Evolutionary conservation across 495 filamentous ascomycete species (phyloP).

Genomic region (Penicillium lagena): DNA sequence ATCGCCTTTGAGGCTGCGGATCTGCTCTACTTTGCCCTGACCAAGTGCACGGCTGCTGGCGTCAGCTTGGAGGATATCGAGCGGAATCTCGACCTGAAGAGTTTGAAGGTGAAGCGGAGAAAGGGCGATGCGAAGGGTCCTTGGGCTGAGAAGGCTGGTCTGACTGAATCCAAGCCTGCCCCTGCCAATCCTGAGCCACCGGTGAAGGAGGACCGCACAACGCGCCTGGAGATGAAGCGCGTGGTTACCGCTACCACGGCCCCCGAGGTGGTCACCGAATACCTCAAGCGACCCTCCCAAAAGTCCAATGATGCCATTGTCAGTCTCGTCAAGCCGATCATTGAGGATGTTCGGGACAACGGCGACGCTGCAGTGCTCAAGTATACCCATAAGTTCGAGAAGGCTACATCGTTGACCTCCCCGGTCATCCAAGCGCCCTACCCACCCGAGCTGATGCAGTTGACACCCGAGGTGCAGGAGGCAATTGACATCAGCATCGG

Average conservation of each 20-base stretch:
- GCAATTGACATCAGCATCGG: constrained; percentile 92
- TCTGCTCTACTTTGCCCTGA: constrained; percentile 89
- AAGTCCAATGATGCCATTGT: constrained; percentile 86
- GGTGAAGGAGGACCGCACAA: constrained; percentile 48
- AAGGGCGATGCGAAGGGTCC: constrained; percentile 89
- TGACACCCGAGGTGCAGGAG: constrained; percentile 70
- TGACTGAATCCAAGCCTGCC: constrained; percentile 38
- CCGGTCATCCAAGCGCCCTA: constrained; percentile 87
- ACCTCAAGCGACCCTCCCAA: constrained; percentile 83
- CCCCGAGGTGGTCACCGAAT: constrained; percentile 54
- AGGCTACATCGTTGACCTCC: constrained; percentile 80
- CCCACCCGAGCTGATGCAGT: constrained; percentile 73
- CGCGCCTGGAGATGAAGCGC: constrained; percentile 76
- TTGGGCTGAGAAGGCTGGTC: constrained; percentile 76
- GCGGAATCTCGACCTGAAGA: constrained; percentile 87
- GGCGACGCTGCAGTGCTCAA: constrained; percentile 84
- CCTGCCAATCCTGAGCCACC: constrained; percentile 29
- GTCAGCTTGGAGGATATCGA: constrained; percentile 85
- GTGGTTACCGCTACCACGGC: constrained; percentile 59
- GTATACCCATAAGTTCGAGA: constrained; percentile 96
- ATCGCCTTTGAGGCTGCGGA: constrained; percentile 93
- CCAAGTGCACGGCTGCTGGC: constrained; percentile 76
- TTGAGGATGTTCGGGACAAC: constrained; percentile 69
- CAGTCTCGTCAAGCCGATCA: constrained; percentile 82
- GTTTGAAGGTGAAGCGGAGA: constrained; percentile 83